These are phyloP conservation scores for Tylopilus intermedius DNA, from an alignment of 768 basidiomycete species.

Conservation along the genomic window DNA sequence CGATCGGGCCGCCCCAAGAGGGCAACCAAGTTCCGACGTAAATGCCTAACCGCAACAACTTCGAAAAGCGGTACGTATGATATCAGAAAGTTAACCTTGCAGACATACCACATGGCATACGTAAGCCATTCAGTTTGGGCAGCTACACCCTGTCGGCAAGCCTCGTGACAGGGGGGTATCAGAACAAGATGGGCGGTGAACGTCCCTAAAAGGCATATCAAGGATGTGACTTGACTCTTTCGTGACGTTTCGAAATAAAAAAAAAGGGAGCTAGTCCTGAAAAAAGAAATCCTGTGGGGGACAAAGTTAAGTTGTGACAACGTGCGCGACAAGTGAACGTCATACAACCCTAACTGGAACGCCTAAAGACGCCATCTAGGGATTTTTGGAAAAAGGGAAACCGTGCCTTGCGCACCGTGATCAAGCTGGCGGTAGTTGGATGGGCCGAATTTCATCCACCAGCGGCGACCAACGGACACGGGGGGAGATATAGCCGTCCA, in stretches of 20 bases:
- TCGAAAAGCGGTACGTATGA: slow-evolving; percentile 7
- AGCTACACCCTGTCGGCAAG: slow-evolving; percentile 11
- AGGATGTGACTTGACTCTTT: slow-evolving; percentile 9
- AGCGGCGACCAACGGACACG: not conserved
- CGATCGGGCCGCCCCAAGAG: slow-evolving; percentile 18
- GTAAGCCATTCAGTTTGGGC: slow-evolving; percentile 18
- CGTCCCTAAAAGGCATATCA: slow-evolving; percentile 19
- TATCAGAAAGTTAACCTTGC: slow-evolving; percentile 28
- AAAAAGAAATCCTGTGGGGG: slow-evolving; percentile 1
- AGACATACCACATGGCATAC: slow-evolving; percentile 13
- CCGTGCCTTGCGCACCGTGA: not conserved
- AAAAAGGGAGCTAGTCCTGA: too few species aligned
- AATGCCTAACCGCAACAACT: slow-evolving; percentile 9
- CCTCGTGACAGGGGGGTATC: slow-evolving; percentile 14
- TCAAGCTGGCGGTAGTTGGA: not conserved
- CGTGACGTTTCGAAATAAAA: not conserved
- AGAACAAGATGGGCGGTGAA: slow-evolving; percentile 3
- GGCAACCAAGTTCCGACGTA: slow-evolving; percentile 10
- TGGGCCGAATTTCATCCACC: slow-evolving; percentile 10
- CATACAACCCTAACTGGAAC: slow-evolving; percentile 24
- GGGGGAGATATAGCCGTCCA: not conserved
- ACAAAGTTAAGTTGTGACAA: slow-evolving; percentile 27
- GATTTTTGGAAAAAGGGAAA: not conserved
- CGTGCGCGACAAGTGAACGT: slow-evolving; percentile 14
- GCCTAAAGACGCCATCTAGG: slow-evolving; percentile 8